Evolutionary conservation across 23 red algal species (phyloP), one percentile per base, ranked within the genome.

Genomic region (Chondrus crispus): DNA sequence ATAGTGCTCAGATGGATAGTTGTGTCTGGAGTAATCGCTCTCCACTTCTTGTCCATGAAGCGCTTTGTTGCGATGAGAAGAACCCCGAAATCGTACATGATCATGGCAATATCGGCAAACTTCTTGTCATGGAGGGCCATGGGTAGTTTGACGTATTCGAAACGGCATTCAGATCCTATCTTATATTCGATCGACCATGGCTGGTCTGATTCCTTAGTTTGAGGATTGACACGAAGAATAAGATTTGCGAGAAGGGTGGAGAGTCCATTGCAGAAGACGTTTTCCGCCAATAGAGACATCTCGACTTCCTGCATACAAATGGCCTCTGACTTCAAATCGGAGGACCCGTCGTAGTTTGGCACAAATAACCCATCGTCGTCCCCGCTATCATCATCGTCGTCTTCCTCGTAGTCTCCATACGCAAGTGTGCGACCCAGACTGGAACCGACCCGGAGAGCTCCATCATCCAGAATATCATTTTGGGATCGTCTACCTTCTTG

Each of bases 261-360:
- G 12, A 95, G 32, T 46, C 93, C 93, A 81, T 95, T 95, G 79
- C 85, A 89, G 57, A 95, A 95, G 10, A 95, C 76, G 63, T 95
- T 95, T 55, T 95, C 85, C 76, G 93, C 93, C 16, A 95, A 39
- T 9, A 95, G 76, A 13, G 83, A 84, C 85, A 89, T 94, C 62
- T 94, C 92, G n/a, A 94, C 82, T 74, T 94, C 92, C 41, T 94
- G 92, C 92, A 94, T 94, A n/a, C 92, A 94, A 45, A 94, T 60
- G 32, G 92, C 92, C 81, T 94, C 92, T 62, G 92, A 94, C 52
- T 84, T 92, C 35, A 92, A 75, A 63, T 92, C 76, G 38, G 89
- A 83, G 2, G 76, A 74, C 20, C 89, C 76, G 46, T 92, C 89
- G 51, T 92, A 92, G 24, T 62, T 69, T 7, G 46, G 43, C 16